Evolutionary conservation across 2,329 filamentous ascomycete genomes (phyloP).

Genomic region (Pseudogymnoascus sp.): DNA sequence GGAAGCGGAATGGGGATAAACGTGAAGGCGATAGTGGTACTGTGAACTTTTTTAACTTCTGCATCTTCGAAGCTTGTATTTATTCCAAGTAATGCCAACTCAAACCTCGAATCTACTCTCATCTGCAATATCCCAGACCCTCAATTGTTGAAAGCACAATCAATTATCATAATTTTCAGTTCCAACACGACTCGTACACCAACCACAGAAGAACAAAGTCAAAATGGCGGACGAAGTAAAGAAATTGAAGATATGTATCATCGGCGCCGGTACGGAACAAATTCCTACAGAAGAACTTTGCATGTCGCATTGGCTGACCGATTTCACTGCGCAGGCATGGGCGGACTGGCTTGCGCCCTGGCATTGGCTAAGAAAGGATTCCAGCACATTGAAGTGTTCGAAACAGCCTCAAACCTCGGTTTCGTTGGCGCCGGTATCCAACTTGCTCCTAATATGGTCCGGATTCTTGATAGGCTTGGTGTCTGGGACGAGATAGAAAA

Average conservation of each 20-base stretch:
- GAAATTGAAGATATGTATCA: conserved; percentile 7
- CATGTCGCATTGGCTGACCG: neutral
- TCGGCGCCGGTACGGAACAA: neutral
- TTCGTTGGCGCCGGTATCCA: conserved; percentile 84
- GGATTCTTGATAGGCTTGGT: conserved; percentile 63
- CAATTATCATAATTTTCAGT: neutral
- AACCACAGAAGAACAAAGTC: neutral
- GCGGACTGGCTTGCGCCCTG: conserved; percentile 62
- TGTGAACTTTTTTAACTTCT: neutral
- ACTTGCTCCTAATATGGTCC: conserved; percentile 71
- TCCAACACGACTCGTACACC: neutral
- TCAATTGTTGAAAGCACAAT: neutral
- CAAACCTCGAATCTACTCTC: neutral
- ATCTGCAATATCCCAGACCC: neutral
- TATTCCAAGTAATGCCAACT: neutral
- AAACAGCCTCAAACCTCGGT: conserved; percentile 62
- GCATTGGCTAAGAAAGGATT: conserved; percentile 71
- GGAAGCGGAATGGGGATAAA: neutral
- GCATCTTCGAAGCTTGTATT: neutral
- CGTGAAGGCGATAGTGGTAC: neutral
- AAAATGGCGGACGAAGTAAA: neutral
- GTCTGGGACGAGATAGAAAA: conserved; percentile 63
- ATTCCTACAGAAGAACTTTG: neutral
- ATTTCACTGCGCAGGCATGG: conserved; percentile 52
- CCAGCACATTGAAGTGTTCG: conserved; percentile 63